These are phyloP conservation scores for Crithidia mellificae DNA, from an alignment of 208 protist species.

Conservation along the genomic window DNA sequence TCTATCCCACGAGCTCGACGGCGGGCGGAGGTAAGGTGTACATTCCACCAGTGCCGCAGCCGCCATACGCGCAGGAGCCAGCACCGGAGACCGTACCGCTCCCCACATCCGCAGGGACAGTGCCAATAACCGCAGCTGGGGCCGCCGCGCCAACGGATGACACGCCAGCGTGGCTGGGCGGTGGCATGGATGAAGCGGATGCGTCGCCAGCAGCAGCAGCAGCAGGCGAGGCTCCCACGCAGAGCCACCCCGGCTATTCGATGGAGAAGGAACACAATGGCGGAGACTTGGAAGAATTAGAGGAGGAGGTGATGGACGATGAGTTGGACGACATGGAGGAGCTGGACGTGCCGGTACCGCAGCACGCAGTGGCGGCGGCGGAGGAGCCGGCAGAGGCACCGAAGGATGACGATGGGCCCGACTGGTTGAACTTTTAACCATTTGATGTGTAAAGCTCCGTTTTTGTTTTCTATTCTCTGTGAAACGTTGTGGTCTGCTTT, in stretches of 20 bases:
- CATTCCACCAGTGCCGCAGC: constrained; percentile 13
- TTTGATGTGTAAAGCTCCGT: not conserved
- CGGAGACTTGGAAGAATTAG: constrained; percentile 10
- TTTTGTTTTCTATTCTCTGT: too few species aligned
- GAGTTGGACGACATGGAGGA: constrained; percentile 5
- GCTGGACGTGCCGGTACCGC: constrained; percentile 12
- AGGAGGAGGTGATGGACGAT: constrained; percentile 16
- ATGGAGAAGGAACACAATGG: constrained; percentile 1
- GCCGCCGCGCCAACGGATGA: constrained; percentile 5
- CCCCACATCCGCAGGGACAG: not conserved
- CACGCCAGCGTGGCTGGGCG: constrained; percentile 27
- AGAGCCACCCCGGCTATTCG: not conserved
- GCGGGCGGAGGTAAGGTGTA: not conserved
- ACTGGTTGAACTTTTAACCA: constrained; percentile 53
- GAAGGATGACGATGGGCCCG: constrained; percentile 42
- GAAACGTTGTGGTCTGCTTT: too few species aligned
- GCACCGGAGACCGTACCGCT: not conserved
- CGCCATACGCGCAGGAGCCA: constrained; percentile 16
- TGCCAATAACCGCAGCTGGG: not conserved
- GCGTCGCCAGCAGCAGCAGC: not conserved
- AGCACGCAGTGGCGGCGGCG: not conserved
- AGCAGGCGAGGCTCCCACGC: not conserved
- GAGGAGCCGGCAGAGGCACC: constrained; percentile 4
- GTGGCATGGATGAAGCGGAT: not conserved
- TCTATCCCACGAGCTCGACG: not conserved